These are phyloP conservation scores for Metarhizium guizhouense DNA, from an alignment of 2,329 filamentous ascomycete species.

Conservation along the genomic window DNA sequence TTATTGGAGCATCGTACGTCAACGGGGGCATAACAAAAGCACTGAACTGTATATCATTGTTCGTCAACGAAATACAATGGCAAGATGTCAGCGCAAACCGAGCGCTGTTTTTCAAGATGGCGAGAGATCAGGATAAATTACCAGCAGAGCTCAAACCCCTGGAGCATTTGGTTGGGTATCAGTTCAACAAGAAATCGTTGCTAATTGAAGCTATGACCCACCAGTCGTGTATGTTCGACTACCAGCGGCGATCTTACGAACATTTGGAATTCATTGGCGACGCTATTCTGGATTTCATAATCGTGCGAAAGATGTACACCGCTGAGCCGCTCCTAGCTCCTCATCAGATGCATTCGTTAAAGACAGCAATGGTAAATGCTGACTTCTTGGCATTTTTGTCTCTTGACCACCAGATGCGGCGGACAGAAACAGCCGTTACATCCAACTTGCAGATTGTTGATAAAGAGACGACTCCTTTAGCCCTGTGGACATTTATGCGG, in stretches of 20 bases:
- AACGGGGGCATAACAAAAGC: conserved; percentile 60
- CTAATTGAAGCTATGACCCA: conserved; percentile 78
- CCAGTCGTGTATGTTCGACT: conserved; percentile 45
- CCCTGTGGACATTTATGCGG: conserved; percentile 64
- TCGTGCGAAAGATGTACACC: conserved; percentile 54
- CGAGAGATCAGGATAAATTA: conserved; percentile 24
- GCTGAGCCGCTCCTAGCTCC: conserved; percentile 32
- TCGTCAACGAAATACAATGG: conserved; percentile 56
- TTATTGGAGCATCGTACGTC: conserved; percentile 68
- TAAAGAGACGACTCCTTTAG: conserved; percentile 17
- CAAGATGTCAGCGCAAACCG: conserved; percentile 31
- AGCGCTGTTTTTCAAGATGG: conserved; percentile 32
- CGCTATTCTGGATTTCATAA: conserved; percentile 68
- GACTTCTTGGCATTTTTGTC: conserved; percentile 71
- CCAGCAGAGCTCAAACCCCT: conserved; percentile 38
- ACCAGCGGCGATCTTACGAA: conserved; percentile 41
- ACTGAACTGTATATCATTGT: conserved; percentile 52
- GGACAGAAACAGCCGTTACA: conserved; percentile 13
- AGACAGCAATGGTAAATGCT: conserved; percentile 69
- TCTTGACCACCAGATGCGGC: conserved; percentile 35
- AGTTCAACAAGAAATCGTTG: conserved; percentile 57
- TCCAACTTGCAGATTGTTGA: conserved; percentile 11
- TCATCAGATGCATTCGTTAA: conserved; percentile 64
- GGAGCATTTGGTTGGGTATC: conserved; percentile 61
- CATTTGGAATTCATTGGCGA: conserved; percentile 86